These are phyloP conservation scores for Apiospora sp. DNA, from an alignment of 2,329 filamentous ascomycete species.

Conservation along the genomic window DNA sequence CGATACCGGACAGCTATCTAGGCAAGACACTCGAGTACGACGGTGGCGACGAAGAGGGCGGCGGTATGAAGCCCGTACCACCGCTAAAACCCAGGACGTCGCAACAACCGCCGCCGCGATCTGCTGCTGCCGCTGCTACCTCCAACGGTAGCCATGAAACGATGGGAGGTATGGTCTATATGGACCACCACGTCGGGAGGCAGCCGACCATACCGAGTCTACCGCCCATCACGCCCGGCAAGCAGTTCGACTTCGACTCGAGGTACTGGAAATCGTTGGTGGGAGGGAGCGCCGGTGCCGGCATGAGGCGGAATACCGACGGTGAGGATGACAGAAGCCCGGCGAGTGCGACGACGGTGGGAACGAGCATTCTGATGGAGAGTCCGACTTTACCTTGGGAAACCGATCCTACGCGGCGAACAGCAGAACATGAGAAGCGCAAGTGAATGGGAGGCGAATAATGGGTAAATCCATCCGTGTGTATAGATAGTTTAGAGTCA, in stretches of 20 bases:
- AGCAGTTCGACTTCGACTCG: constrained; percentile 26
- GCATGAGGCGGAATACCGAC: neutral
- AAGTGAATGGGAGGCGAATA: neutral
- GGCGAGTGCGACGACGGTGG: constrained; percentile 5
- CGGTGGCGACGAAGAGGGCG: neutral
- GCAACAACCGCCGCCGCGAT: neutral
- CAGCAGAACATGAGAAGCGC: constrained; percentile 2
- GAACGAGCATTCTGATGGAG: constrained; percentile 3
- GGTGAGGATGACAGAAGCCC: constrained; percentile 2
- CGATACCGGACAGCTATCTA: neutral
- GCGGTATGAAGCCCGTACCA: neutral
- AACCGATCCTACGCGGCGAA: neutral
- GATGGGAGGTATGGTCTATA: neutral
- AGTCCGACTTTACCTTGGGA: constrained; percentile 17
- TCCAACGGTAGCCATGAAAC: neutral
- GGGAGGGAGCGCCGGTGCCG: neutral
- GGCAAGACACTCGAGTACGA: constrained; percentile 9
- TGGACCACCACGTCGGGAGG: neutral
- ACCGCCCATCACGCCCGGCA: constrained; percentile 21
- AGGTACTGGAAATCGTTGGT: constrained; percentile 20
- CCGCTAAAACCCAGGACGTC: neutral
- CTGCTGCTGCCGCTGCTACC: neutral
- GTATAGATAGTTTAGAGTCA: neutral
- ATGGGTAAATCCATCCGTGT: neutral
- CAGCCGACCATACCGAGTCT: constrained; percentile 22